Percentiles rank a stretch among this genome's conserved stretches.
Evolutionary conservation across 169 alveolate species (phyloP).

Genomic region (Eimeria sp.): DNA sequence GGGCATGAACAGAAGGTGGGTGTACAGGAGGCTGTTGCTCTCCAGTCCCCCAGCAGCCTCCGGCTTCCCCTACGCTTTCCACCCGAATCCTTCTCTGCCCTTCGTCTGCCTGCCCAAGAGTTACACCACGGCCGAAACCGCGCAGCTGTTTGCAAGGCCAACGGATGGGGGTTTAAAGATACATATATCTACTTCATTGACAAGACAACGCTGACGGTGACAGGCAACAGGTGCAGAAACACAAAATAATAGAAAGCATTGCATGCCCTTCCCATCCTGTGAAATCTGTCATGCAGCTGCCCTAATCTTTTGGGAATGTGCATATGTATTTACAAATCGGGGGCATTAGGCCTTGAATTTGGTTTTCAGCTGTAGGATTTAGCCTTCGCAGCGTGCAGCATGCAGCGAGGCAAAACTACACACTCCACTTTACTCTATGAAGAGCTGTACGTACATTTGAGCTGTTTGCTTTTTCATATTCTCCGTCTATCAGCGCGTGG

Average conservation of each 20-base stretch:
- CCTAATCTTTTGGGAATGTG: not conserved
- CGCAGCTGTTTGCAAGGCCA: conserved; percentile 62
- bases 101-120: conserved; percentile 65
- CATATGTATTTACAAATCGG: not conserved
- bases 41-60: conserved; percentile 68
- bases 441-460: not conserved
- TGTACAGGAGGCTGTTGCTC: not conserved
- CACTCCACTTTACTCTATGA: not conserved
- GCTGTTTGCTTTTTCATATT: not conserved
- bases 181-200: conserved; percentile 45
- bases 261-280: not conserved
- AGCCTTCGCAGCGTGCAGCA: not conserved
- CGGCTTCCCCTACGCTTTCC: conserved; percentile 61
- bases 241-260: not conserved
- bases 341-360: not conserved
- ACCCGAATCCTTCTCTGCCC: conserved; percentile 54
- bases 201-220: conserved; percentile 68
- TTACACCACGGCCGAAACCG: conserved; percentile 74
- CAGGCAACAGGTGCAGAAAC: conserved; percentile 88
- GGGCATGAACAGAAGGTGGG: conserved; percentile 2
- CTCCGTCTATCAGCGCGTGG: too few species aligned
- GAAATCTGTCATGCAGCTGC: not conserved
- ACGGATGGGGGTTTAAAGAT: conserved; percentile 80
- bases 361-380: not conserved
- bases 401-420: not conserved